Evolutionary conservation across 768 basidiomycete species (phyloP).

Genomic region (Megacollybia marginata): DNA sequence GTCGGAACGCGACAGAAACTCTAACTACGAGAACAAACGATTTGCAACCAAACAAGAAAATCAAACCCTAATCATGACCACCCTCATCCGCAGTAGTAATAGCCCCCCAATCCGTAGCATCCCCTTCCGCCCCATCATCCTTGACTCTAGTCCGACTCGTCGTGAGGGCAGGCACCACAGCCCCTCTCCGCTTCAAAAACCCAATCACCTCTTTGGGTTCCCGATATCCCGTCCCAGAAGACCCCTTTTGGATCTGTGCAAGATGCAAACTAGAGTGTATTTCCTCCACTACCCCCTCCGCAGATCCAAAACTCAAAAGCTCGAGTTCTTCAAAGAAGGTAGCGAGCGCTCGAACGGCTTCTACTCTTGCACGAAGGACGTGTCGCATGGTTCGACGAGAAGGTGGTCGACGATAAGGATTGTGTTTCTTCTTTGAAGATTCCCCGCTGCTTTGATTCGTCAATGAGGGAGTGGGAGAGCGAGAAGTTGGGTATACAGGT

Average conservation of each 20-base stretch:
- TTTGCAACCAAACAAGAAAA: too few species aligned
- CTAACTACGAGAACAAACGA: too few species aligned
- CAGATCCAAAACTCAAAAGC: conserved; percentile 1
- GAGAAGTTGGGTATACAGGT: conserved; percentile 3
- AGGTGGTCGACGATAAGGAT: conserved; percentile 41
- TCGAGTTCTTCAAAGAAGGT: conserved; percentile 63
- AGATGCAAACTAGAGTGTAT: conserved; percentile 39
- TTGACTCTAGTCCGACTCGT: too few species aligned
- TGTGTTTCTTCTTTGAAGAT: background rate
- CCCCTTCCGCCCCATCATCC: too few species aligned
- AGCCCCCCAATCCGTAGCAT: too few species aligned
- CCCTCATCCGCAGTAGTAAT: too few species aligned
- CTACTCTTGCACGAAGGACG: conserved; percentile 78
- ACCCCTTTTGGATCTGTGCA: conserved; percentile 42
- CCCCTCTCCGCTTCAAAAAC: too few species aligned
- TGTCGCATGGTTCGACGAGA: conserved; percentile 83
- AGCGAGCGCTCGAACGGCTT: conserved; percentile 73
- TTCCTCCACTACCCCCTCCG: conserved; percentile 27
- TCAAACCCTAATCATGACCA: too few species aligned
- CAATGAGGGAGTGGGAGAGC: conserved; percentile 7
- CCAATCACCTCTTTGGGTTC: too few species aligned
- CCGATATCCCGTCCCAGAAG: conserved; percentile 11
- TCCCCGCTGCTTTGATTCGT: background rate
- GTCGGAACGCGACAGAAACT: too few species aligned
- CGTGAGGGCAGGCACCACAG: too few species aligned